Conservation (phyloP, 2,329 filamentous ascomycete species). For the Fusarium sp. region DNA sequence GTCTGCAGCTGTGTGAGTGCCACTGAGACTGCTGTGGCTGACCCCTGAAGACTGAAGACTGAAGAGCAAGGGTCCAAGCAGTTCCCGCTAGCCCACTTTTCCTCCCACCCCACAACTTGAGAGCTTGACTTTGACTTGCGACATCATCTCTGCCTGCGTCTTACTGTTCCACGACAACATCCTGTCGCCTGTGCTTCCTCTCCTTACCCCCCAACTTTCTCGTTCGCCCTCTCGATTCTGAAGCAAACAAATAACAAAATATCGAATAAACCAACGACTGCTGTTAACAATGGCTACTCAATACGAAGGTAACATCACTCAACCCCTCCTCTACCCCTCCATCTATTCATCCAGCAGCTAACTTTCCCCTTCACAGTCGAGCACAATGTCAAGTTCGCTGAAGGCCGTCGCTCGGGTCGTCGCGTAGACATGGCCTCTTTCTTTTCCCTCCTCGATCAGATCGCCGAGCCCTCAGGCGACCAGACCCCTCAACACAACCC, state of each 20-base stretch:
- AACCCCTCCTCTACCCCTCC: constrained; percentile 19
- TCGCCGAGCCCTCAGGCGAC: constrained; percentile 56
- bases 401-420: constrained; percentile 59
- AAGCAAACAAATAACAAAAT: background rate
- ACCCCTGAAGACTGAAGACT: background rate
- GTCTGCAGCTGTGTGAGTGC: background rate
- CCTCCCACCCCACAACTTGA: constrained; percentile 16
- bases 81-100: constrained; percentile 12
- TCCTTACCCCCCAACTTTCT: background rate
- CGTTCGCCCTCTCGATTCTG: background rate
- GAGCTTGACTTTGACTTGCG: constrained; percentile 34
- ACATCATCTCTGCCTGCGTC: constrained; percentile 40
- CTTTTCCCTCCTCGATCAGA: constrained; percentile 67
- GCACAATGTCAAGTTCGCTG: constrained; percentile 68
- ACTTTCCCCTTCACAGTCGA: constrained; percentile 64
- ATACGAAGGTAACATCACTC: constrained; percentile 63
- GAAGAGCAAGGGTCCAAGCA: constrained; percentile 10
- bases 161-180: constrained; percentile 29
- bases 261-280: background rate
- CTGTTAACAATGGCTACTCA: constrained; percentile 63
- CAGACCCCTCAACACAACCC: constrained; percentile 62
- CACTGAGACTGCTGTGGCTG: constrained; percentile 12
- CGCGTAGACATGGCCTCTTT: constrained; percentile 75
- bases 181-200: constrained; percentile 1
- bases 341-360: constrained; percentile 4